Conservation (phyloP, 2,329 filamentous ascomycete species). For the Septoria petroselini region DNA sequence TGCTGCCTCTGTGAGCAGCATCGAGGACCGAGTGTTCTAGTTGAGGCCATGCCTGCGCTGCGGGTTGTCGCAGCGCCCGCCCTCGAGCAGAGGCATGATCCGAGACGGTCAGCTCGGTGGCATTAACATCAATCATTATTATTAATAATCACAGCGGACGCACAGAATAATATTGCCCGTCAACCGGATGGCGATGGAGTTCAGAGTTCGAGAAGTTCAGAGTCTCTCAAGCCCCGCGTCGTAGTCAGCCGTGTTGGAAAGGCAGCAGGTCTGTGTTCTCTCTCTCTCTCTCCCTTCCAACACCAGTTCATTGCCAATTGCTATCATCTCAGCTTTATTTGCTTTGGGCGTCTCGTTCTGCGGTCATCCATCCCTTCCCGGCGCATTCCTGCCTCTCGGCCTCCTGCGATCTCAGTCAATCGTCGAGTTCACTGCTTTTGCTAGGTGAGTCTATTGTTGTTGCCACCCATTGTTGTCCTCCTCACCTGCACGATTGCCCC, state of each 20-base stretch:
- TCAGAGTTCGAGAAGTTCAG: too few relatives aligned
- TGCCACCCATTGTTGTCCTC: too few relatives aligned
- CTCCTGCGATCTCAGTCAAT: neutral
- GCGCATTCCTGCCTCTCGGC: neutral
- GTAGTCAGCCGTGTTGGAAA: neutral
- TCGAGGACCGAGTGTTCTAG: too few relatives aligned
- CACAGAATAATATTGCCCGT: slow-evolving; percentile 1
- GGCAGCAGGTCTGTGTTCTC: neutral
- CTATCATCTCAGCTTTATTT: slow-evolving; percentile 1
- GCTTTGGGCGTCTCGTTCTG: slow-evolving; percentile 3
- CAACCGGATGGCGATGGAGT: neutral
- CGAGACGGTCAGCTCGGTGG: too few relatives aligned
- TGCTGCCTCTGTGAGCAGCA: too few relatives aligned
- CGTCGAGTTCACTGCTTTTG: neutral
- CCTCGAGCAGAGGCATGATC: too few relatives aligned
- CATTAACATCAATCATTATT: too few relatives aligned
- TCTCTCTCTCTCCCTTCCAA: neutral
- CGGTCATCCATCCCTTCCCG: neutral
- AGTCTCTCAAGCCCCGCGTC: too few relatives aligned
- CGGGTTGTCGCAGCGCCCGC: too few relatives aligned
- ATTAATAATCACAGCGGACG: too few relatives aligned
- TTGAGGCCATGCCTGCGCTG: too few relatives aligned
- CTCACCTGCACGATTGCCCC: too few relatives aligned
- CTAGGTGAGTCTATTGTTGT: neutral
- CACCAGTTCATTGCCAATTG: neutral